Evolutionary conservation across 1,284 basidiomycete genomes (phyloP), one percentile per base, ranked within the genome.

Genomic region (Dichomitus squalens): DNA sequence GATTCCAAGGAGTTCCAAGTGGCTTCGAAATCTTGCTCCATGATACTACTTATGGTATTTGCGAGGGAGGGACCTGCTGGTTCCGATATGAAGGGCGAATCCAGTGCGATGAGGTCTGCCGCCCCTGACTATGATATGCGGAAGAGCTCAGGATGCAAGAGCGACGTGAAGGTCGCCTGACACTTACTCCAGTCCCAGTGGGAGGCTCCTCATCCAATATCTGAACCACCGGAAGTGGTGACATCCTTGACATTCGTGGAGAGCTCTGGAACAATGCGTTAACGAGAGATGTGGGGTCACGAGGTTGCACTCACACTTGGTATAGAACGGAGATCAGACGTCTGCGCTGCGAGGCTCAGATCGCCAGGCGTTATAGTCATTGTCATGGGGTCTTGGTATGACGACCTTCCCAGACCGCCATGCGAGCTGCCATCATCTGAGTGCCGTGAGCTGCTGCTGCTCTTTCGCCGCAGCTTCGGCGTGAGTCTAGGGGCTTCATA

Each of bases 91-190:
- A 86, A 87, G 0, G 87, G 86, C 1, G 86, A 84, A 67, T 91
- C 88, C 29, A 92, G 78, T 7, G 81, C 72, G 60, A 92, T 90
- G 43, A 91, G 78, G 68, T 90, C 86, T 35, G 76, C 70, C 29
- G 79, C 46, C n/a, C 9, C 25, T 16, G 41, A 29, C 44, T 47
- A 29, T 11, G 20, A 14, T 4, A 14, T 7, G 16, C n/a, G n/a
- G n/a, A n/a, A n/a, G n/a, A n/a, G n/a, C n/a, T 46, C 29, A 46
- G 27, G 14, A 46, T 4, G 7, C 4, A n/a, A 3, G 14, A 11
- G 2, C 23, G 20, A 16, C 40, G 23, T n/a, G n/a, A 11, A 7
- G 7, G 23, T 14, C 23, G 14, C 1, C 7, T 2, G 7, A 14
- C 14, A n/a, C 44, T 47, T 33, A 33, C 44, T n/a, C 27, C 18